Conservation (phyloP, 2,329 filamentous ascomycete species). For the Trichophyton mentagrophytes region DNA sequence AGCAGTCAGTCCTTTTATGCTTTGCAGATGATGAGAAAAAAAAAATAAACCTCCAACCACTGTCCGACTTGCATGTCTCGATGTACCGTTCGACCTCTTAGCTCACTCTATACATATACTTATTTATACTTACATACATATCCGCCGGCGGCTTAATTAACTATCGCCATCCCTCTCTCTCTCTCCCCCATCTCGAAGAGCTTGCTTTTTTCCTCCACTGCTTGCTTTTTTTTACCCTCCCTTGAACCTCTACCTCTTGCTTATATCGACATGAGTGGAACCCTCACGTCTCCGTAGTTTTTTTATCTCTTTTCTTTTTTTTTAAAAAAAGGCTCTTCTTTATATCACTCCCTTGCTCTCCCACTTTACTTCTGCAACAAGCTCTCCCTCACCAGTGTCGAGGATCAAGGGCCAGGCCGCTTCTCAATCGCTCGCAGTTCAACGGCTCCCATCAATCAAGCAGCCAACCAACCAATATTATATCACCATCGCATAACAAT, state of each 20-base stretch:
- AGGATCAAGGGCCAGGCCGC: background rate
- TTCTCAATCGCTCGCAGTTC: background rate
- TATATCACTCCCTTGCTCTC: constrained; percentile 1
- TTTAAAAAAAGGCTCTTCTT: background rate
- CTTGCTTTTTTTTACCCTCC: too few species aligned
- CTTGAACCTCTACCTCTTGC: background rate
- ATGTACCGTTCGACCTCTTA: background rate
- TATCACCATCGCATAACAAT: background rate
- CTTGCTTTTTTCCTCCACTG: too few species aligned
- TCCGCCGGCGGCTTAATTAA: constrained; percentile 3
- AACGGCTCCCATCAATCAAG: background rate
- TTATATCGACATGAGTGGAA: constrained; percentile 1
- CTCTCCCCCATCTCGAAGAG: background rate
- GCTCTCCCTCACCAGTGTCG: background rate
- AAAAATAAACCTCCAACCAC: constrained; percentile 2
- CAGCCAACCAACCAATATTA: background rate
- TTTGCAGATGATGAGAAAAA: constrained; percentile 4
- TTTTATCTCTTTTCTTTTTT: background rate
- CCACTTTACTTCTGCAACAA: background rate
- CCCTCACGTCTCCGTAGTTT: background rate
- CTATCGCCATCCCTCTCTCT: background rate
- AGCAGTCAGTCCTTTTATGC: background rate
- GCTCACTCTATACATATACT: background rate
- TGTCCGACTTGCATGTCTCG: background rate
- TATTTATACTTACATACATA: background rate